Conservation (phyloP, 2,329 filamentous ascomycete species). For the Trichoderma sp. region DNA sequence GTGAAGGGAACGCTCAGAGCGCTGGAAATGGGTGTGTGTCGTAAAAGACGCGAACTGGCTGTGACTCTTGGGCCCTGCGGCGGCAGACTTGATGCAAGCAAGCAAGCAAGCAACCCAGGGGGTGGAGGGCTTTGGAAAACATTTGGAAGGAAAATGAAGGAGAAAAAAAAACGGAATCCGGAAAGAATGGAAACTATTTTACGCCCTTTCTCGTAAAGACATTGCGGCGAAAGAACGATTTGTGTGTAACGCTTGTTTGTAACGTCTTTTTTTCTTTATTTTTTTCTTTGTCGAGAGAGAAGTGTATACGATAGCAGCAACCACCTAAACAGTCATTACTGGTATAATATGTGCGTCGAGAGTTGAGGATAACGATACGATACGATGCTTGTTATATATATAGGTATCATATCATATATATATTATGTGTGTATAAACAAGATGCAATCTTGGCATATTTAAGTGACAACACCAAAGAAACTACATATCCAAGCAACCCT, state of each 20-base stretch:
- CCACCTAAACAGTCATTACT: conserved; percentile 23
- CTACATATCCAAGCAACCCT: background rate
- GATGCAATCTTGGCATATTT: background rate
- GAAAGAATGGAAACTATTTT: background rate
- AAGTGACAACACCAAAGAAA: background rate
- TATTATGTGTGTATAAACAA: background rate
- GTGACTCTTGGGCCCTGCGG: conserved; percentile 5
- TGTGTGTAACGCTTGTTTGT: conserved; percentile 21
- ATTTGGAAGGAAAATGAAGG: conserved; percentile 2
- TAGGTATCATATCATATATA: background rate
- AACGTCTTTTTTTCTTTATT: background rate
- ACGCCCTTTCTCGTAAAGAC: conserved; percentile 1
- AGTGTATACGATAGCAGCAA: conserved; percentile 19
- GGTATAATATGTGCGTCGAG: conserved; percentile 10
- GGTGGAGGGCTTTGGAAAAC: background rate
- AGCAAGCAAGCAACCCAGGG: background rate
- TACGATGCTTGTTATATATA: background rate
- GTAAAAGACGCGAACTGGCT: background rate
- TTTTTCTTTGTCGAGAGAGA: background rate
- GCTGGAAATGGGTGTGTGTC: conserved; percentile 1
- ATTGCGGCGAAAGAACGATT: conserved; percentile 14
- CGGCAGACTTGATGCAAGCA: background rate
- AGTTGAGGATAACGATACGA: background rate
- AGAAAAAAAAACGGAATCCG: conserved; percentile 5
- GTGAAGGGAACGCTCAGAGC: conserved; percentile 16